Percentiles rank a stretch among this genome's conserved stretches.
Evolutionary conservation across 2,329 filamentous ascomycete species (phyloP).

Genomic region (Setomelanomma holmii): DNA sequence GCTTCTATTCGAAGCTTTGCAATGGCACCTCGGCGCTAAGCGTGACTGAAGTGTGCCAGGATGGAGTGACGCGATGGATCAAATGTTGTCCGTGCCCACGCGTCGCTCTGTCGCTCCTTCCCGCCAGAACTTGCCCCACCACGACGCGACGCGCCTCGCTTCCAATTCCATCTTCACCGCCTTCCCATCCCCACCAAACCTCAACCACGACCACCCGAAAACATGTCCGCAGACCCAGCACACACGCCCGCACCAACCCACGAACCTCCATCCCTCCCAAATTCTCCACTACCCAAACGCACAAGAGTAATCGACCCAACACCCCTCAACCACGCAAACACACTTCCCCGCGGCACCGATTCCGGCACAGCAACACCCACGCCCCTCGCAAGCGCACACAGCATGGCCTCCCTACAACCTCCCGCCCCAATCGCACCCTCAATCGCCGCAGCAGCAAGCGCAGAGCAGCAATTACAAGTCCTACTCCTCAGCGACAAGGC

Average conservation of each 20-base stretch:
- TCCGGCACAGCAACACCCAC: slow-evolving; percentile 47
- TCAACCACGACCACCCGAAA: slow-evolving; percentile 1
- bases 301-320: slow-evolving; percentile 67
- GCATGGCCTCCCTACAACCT: slow-evolving; percentile 27
- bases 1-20: too few species aligned
- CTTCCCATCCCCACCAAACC: slow-evolving; percentile 8
- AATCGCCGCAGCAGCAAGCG: slow-evolving; percentile 29
- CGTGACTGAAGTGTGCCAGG: too few species aligned
- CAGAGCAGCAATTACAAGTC: slow-evolving; percentile 71
- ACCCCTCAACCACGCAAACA: slow-evolving; percentile 36
- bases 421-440: slow-evolving; percentile 31
- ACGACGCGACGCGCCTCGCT: slow-evolving; percentile 8
- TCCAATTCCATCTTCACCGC: slow-evolving; percentile 14
- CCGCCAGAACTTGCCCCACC: neutral
- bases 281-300: slow-evolving; percentile 81
- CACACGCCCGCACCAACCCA: slow-evolving; percentile 33
- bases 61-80: neutral
- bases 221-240: slow-evolving; percentile 19
- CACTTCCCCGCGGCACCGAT: slow-evolving; percentile 37
- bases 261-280: slow-evolving; percentile 64
- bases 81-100: neutral
- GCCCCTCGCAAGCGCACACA: slow-evolving; percentile 29
- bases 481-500: slow-evolving; percentile 86
- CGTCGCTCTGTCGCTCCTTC: neutral
- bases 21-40: too few species aligned